A percentile compares a stretch with the other conserved stretches of the same genome.
Evolutionary conservation across 148 eudicot species (phyloP).

Genomic region (Diospyros lotus): DNA sequence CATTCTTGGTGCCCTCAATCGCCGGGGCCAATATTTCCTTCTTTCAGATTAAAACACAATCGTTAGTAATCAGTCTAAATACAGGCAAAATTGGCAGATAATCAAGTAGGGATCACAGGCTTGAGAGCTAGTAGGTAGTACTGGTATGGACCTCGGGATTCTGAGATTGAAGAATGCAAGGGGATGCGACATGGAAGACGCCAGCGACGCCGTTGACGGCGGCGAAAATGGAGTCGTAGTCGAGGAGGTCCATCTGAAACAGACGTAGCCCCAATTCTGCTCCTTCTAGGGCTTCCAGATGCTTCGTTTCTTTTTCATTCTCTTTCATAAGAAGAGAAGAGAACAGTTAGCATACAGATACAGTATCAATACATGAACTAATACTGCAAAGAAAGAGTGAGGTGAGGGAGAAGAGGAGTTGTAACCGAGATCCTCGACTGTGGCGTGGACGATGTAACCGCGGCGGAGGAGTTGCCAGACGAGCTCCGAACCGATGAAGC

Average conservation of each 20-base stretch:
- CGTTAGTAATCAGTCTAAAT: not conserved
- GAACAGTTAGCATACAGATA: not conserved
- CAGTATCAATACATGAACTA: not conserved
- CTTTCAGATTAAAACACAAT: slow-evolving; percentile 18
- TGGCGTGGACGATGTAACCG: slow-evolving; percentile 93
- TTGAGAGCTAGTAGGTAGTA: not conserved
- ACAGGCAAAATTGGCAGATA: not conserved
- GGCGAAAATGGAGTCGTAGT: slow-evolving; percentile 59
- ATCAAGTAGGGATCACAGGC: not conserved
- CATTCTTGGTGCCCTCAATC: slow-evolving; percentile 69
- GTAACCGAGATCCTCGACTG: slow-evolving; percentile 59
- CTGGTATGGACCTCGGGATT: slow-evolving; percentile 54
- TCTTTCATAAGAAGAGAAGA: not conserved
- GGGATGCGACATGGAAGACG: slow-evolving; percentile 87
- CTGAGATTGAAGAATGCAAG: slow-evolving; percentile 53
- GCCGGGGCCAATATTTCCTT: slow-evolving; percentile 70
- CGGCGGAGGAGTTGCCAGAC: slow-evolving; percentile 74
- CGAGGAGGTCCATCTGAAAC: slow-evolving; percentile 76
- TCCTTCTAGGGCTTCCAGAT: slow-evolving; percentile 67
- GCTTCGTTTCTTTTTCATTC: slow-evolving; percentile 63
- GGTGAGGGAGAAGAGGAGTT: not conserved
- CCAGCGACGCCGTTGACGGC: slow-evolving; percentile 54
- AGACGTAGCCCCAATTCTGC: slow-evolving; percentile 60
- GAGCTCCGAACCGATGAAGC: slow-evolving; percentile 80
- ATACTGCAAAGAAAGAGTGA: not conserved